Base-by-base conservation (phyloP, 139 green algal species). In the Chlorella sp. region DNA sequence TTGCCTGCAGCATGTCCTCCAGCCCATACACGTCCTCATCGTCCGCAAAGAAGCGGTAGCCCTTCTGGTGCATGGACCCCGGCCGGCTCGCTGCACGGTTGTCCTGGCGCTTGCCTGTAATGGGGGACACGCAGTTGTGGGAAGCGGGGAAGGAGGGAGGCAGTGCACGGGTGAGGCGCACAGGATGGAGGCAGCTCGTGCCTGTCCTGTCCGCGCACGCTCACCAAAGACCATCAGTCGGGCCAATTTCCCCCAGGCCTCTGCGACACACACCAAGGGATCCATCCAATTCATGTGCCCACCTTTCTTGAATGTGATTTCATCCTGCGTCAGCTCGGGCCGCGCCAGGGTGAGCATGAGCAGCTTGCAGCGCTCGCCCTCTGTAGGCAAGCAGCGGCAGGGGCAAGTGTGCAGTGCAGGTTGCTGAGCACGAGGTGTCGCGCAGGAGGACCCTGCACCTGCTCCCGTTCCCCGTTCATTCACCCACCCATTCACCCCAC, bases 281-380 rank as follows among this genome's bases (percentile, higher is more conserved):
- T n/a, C n/a, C n/a, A n/a, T n/a, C n/a, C n/a, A n/a, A n/a, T n/a
- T n/a, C n/a, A n/a, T n/a, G n/a, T n/a, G n/a, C 72, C 38, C 62
- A 89, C 92, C 88, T 80, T 95, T 94, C 76, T 96, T 96, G 77
- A 85, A 96, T 58, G 72, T 77, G 13, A 91, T 67, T 70, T 96
- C 94, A 44, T 92, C 87, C 62, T 90, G 54, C 0, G 88, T 94
- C 0, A 81, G 85, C 32, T 74, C 34, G 32, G 91, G 93, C 67
- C 88, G 87, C 3, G 82, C 86, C 73, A 96, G 41, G 2, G 36
- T 90, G 22, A 95, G 58, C 60, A 87, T 89, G 36, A 96, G 60
- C 56, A 89, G 26, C 62, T 89, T 88, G 69, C 75, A 88, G 6
- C 41, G 54, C 75, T 91, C 86, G 32, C 87, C 89, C 1, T 24